These are phyloP conservation scores for Carex myosuroides DNA, from an alignment of 176 grass and related monocot species.

Conservation along the genomic window DNA sequence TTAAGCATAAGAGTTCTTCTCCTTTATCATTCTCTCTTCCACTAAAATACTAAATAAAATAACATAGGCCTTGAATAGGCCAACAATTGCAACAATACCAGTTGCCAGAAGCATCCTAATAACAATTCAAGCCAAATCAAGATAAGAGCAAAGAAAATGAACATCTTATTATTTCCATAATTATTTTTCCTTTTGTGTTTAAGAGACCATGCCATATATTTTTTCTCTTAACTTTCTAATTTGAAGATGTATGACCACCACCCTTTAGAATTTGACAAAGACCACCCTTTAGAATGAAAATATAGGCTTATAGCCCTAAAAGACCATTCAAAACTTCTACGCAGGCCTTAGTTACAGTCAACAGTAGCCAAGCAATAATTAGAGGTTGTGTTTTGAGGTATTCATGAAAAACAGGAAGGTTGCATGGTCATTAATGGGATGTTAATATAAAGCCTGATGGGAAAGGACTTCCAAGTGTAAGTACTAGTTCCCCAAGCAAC, in stretches of 20 bases:
- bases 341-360: neutral
- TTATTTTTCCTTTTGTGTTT: neutral
- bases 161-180: neutral
- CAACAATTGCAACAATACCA: conserved; percentile 99
- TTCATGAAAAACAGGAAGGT: neutral
- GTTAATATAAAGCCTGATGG: neutral
- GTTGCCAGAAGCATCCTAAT: conserved; percentile 68
- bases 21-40: no score
- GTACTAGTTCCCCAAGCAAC: neutral
- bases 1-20: no score
- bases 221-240: neutral
- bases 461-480: neutral
- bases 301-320: neutral
- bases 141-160: conserved; percentile 17
- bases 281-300: neutral
- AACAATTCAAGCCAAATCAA: conserved; percentile 24
- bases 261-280: neutral
- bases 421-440: neutral
- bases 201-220: neutral
- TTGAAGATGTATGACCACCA: neutral
- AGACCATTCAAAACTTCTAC: neutral
- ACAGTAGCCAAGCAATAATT: neutral
- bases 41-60: no score
- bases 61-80: no score
- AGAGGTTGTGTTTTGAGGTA: neutral